phyloP scores from a whole-genome alignment of 1,139 yeast genomes.

The Yamadazyma oceani region DNA sequence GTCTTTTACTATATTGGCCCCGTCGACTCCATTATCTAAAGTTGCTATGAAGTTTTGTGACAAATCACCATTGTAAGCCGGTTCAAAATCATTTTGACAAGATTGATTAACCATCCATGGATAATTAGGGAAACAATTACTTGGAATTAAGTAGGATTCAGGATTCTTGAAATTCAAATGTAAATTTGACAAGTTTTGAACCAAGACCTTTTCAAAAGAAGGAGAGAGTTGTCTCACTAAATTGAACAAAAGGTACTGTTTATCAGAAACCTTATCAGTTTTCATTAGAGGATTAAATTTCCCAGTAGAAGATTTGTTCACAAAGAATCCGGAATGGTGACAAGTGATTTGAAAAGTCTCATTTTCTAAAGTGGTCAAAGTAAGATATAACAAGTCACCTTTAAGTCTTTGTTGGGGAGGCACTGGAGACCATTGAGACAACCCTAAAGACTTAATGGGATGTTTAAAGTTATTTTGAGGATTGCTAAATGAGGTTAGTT shows the following conservation, averaged over 20 bases:
- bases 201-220: constrained; percentile 40
- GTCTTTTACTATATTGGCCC: constrained; percentile 61
- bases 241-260: constrained; percentile 50
- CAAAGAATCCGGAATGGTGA: constrained; percentile 73
- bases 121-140: constrained; percentile 56
- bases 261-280: constrained; percentile 30
- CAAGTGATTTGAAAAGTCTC: constrained; percentile 79
- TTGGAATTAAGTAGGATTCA: constrained; percentile 60
- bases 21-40: constrained; percentile 57
- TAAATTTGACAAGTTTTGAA: constrained; percentile 41
- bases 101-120: constrained; percentile 70
- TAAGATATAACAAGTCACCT: constrained; percentile 82
- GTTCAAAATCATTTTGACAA: constrained; percentile 18
- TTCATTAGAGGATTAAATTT: constrained; percentile 68
- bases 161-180: constrained; percentile 49
- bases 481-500: constrained; percentile 5
- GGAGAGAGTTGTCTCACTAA: constrained; percentile 60
- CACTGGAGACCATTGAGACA: constrained; percentile 89
- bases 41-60: constrained; percentile 63
- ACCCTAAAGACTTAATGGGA: constrained; percentile 54
- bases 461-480: constrained; percentile 13
- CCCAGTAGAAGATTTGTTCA: constrained; percentile 65
- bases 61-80: constrained; percentile 46
- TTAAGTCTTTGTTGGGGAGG: constrained; percentile 60
- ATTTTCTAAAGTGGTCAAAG: constrained; percentile 75